Evolutionary conservation across 2,329 filamentous ascomycete genomes (phyloP).

Genomic region (Zalaria sp.): DNA sequence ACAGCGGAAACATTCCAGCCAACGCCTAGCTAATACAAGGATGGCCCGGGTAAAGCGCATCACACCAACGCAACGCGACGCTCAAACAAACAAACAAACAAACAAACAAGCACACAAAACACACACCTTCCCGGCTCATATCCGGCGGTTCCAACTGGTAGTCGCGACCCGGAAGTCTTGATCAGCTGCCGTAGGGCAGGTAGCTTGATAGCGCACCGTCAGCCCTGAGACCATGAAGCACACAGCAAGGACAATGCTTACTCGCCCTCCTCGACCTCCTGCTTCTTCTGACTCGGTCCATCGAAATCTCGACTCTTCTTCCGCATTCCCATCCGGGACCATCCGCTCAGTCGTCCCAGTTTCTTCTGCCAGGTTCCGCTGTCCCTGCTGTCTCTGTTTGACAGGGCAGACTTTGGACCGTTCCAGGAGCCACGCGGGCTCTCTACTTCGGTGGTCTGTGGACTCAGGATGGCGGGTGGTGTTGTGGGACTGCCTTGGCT

Average conservation of each 20-base stretch:
- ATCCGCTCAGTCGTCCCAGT: constrained; percentile 20
- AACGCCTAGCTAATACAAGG: too few relatives aligned
- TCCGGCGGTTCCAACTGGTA: too few relatives aligned
- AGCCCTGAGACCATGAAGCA: background rate
- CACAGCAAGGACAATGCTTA: background rate
- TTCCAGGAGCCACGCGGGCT: too few relatives aligned
- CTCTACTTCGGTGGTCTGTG: background rate
- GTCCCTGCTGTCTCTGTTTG: constrained; percentile 16
- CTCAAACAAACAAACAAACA: background rate
- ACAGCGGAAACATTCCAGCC: too few relatives aligned
- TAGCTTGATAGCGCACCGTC: background rate
- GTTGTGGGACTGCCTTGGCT: constrained; percentile 47
- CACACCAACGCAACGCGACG: background rate
- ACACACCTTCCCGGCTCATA: background rate
- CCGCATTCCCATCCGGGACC: constrained; percentile 20
- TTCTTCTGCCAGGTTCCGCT: constrained; percentile 23
- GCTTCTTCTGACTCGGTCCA: background rate
- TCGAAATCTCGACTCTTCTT: constrained; percentile 8
- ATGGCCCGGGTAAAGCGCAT: background rate
- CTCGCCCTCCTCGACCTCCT: background rate
- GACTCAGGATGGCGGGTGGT: constrained; percentile 46
- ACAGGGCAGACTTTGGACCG: constrained; percentile 4
- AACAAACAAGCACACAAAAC: background rate
- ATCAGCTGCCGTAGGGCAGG: background rate
- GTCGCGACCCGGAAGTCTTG: background rate